Percentiles rank a stretch among this genome's conserved stretches.
Conservation (phyloP, 495 filamentous ascomycete genomes). For the Aspergillus egyptiacus region DNA sequence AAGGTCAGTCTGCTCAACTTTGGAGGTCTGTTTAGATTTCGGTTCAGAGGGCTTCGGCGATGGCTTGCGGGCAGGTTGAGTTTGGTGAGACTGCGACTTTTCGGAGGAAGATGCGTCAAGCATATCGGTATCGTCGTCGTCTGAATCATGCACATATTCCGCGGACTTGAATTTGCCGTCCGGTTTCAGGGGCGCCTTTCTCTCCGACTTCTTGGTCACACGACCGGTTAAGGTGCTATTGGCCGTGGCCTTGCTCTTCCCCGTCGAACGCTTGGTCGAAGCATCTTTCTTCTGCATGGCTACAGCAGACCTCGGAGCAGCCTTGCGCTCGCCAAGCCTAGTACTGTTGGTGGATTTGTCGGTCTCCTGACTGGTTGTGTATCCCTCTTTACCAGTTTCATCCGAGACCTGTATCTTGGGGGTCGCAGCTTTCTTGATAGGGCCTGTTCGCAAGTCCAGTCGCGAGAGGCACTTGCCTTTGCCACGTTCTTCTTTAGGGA, state of each 20-base stretch:
- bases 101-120: conserved; percentile 33
- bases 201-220: conserved; percentile 45
- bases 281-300: conserved; percentile 56
- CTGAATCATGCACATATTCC: conserved; percentile 71
- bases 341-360: conserved; percentile 43
- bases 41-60: conserved; percentile 15
- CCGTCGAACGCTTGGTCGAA: conserved; percentile 50
- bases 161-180: conserved; percentile 59
- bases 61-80: conserved; percentile 16
- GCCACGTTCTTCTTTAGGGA: conserved; percentile 67
- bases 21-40: conserved; percentile 18
- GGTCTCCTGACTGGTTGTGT: conserved; percentile 47
- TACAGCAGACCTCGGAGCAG: conserved; percentile 48
- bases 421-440: conserved; percentile 44
- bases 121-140: conserved; percentile 59
- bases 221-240: conserved; percentile 46
- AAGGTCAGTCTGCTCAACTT: conserved; percentile 10
- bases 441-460: conserved; percentile 56
- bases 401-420: conserved; percentile 55
- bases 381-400: conserved; percentile 35
- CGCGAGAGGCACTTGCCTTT: conserved; percentile 77
- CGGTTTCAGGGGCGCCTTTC: conserved; percentile 39
- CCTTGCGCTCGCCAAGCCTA: conserved; percentile 46
- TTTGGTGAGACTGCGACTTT: conserved; percentile 27
- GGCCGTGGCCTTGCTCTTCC: conserved; percentile 47